Conservation (phyloP, 2,329 filamentous ascomycete species). For the Plectosphaerella sp. region DNA sequence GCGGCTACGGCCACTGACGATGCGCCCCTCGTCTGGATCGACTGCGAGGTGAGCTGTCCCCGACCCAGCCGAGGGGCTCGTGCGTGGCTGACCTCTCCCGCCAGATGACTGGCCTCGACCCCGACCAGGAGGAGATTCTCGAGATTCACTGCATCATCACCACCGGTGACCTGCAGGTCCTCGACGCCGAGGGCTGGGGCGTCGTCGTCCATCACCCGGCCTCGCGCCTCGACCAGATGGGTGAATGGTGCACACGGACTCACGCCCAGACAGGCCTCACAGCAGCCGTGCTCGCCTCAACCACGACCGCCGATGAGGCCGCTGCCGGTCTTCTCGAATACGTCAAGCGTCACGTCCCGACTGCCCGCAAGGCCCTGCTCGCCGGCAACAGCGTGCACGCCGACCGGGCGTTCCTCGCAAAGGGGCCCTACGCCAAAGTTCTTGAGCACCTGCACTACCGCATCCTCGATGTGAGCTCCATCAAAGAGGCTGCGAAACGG, state of each 20-base stretch:
- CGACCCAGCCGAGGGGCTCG: too few relatives aligned
- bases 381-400: slow-evolving; percentile 93
- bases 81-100: background rate
- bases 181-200: slow-evolving; percentile 77
- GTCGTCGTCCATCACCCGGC: slow-evolving; percentile 70
- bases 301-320: slow-evolving; percentile 66
- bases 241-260: slow-evolving; percentile 80
- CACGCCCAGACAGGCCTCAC: slow-evolving; percentile 82
- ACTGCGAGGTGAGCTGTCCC: slow-evolving; percentile 47
- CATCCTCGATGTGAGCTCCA: slow-evolving; percentile 83
- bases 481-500: slow-evolving; percentile 84
- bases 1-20: slow-evolving; percentile 14
- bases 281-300: slow-evolving; percentile 67
- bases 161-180: slow-evolving; percentile 67
- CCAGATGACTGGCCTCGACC: slow-evolving; percentile 89
- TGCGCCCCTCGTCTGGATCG: slow-evolving; percentile 80
- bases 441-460: slow-evolving; percentile 80
- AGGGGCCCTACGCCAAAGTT: slow-evolving; percentile 68
- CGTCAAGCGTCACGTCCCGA: slow-evolving; percentile 67
- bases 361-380: slow-evolving; percentile 63
- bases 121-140: slow-evolving; percentile 76
- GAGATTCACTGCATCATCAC: slow-evolving; percentile 93
- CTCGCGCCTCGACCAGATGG: slow-evolving; percentile 71
- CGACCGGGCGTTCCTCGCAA: slow-evolving; percentile 75
- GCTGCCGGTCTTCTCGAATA: slow-evolving; percentile 72